Evolutionary conservation across 108 stramenopile genomes (phyloP).

Genomic region (Seminavis robusta): DNA sequence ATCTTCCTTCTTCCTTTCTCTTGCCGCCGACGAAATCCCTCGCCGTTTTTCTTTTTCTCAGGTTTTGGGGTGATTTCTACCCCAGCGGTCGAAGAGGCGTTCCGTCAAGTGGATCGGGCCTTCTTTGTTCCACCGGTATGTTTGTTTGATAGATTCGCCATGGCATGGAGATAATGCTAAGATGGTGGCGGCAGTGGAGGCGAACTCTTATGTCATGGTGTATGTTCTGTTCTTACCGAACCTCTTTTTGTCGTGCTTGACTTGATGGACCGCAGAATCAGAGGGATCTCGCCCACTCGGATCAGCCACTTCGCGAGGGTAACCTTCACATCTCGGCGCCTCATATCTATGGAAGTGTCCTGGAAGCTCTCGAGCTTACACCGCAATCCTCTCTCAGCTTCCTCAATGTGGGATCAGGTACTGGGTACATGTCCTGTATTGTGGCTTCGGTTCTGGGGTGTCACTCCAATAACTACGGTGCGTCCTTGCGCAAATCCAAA

Average conservation of each 20-base stretch:
- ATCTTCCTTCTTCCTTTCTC: background rate
- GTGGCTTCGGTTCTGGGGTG: constrained; percentile 81
- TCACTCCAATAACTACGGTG: too few species aligned
- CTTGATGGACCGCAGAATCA: constrained; percentile 2
- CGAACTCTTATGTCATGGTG: too few species aligned
- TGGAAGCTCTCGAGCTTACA: constrained; percentile 82
- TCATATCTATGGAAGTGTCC: constrained; percentile 82
- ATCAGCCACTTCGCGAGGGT: constrained; percentile 77
- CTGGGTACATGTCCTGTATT: constrained; percentile 83
- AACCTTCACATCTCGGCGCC: constrained; percentile 91
- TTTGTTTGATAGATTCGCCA: background rate
- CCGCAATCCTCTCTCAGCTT: constrained; percentile 54
- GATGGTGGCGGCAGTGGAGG: too few species aligned
- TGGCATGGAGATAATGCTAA: too few species aligned
- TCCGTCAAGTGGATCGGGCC: constrained; percentile 76
- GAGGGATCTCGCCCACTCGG: constrained; percentile 52
- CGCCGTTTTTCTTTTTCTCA: constrained; percentile 6
- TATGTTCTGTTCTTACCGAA: too few species aligned
- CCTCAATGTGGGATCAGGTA: constrained; percentile 86
- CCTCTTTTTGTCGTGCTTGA: too few species aligned
- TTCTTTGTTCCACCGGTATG: constrained; percentile 84
- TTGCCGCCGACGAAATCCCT: too few species aligned
- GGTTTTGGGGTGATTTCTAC: constrained; percentile 73
- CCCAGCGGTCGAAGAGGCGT: constrained; percentile 59
- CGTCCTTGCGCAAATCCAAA: too few species aligned